phyloP scores from a whole-genome alignment of 306 rosid genomes.

The Inga laurina region DNA sequence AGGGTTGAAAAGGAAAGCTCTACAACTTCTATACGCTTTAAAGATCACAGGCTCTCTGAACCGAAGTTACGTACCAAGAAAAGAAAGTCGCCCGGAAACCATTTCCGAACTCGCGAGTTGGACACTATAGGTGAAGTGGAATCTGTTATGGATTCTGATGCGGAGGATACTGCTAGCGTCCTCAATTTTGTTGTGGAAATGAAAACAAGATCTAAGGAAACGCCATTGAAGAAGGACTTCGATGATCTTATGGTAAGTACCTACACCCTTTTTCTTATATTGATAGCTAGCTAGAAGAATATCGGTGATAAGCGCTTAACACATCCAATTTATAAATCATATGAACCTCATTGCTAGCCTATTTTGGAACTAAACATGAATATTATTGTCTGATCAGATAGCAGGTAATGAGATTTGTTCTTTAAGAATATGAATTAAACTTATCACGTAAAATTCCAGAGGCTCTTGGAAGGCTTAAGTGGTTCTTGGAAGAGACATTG shows the following conservation, averaged over 20 bases:
- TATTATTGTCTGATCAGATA: neutral
- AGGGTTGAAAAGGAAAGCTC: constrained; percentile 35
- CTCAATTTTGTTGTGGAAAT: constrained; percentile 47
- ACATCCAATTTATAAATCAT: neutral
- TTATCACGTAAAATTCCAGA: neutral
- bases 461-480: neutral
- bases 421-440: neutral
- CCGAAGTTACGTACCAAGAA: constrained; percentile 33
- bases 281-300: neutral
- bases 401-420: neutral
- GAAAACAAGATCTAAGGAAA: constrained; percentile 37
- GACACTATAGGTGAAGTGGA: constrained; percentile 32
- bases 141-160: constrained; percentile 47
- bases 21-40: constrained; percentile 24
- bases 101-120: constrained; percentile 30
- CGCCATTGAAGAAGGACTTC: constrained; percentile 35
- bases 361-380: neutral
- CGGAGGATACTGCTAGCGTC: constrained; percentile 68
- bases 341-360: constrained; percentile 4
- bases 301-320: neutral
- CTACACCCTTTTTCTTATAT: neutral
- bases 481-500: neutral
- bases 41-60: constrained; percentile 24
- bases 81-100: constrained; percentile 38
- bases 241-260: constrained; percentile 43